Base-by-base conservation (phyloP, 768 basidiomycete genomes). In the Plicaturopsis crispa region DNA sequence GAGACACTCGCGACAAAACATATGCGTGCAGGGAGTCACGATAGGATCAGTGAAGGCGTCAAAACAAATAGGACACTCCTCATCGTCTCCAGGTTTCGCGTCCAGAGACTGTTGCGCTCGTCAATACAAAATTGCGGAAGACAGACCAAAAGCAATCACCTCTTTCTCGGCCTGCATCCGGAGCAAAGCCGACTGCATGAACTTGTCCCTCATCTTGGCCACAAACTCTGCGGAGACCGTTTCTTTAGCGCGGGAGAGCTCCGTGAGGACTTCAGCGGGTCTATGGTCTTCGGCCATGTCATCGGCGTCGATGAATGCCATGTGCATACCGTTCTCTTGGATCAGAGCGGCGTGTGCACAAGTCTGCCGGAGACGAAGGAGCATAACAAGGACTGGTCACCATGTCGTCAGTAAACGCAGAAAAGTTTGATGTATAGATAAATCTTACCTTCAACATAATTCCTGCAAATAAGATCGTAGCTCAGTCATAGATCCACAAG, bases 311-410 rank as follows among this genome's bases (percentile, higher is more conserved):
- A 74, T 52, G 40, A 68, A 72, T 1, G 70, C 69, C n/a, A n/a
- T n/a, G n/a, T n/a, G n/a, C 1, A 55, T 61, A 3, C 61, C 70
- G 24, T 67, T 66, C 46, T 80, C 76, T 49, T 75, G 73, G 22
- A 85, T 75, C 5, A 86, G 62, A 11, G 66, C 70, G 2, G 84
- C 78, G 52, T 84, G 83, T 24, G 73, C 72, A 50, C 80, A 83
- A 24, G 83, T 59, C 49, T 84, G 83, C 7, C 81, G 70, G 1
- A 87, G 65, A 8, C 82, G 63, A 24, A 72, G 53, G 1, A 74
- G 55, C 48, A 73, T 52, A 4, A 68, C 63, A n/a, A 75, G 54
- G 13, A 75, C 62, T 48, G 55, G 42, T 6, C 39, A n/a, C n/a
- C n/a, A n/a, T 28, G 26, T 28, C 14, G 26, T 28, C 26, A 28